Evolutionary conservation across 257 asterid species (phyloP).

Genomic region (Nicotiana benthamiana): DNA sequence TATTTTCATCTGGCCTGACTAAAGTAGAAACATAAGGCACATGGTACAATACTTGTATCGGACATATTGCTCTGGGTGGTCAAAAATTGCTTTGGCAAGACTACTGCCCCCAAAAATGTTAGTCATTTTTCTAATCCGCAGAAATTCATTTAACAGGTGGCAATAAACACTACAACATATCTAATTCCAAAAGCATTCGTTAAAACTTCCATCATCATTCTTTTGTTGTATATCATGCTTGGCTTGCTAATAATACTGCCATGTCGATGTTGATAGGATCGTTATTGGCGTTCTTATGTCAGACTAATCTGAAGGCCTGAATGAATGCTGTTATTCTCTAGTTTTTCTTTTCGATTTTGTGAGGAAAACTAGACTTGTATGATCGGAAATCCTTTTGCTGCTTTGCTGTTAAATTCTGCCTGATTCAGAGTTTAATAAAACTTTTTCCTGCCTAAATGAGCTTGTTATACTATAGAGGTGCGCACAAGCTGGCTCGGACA

Average conservation of each 20-base stretch:
- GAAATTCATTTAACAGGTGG: neutral
- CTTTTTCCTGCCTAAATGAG: neutral
- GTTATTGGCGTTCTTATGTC: neutral
- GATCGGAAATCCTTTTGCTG: neutral
- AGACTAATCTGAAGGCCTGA: neutral
- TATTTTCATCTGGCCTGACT: neutral
- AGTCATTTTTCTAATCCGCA: neutral
- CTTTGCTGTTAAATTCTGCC: neutral
- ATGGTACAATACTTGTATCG: neutral
- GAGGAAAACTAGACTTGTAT: neutral
- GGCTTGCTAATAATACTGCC: neutral
- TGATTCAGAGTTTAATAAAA: neutral
- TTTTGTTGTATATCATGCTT: slow-evolving; percentile 2
- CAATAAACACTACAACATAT: neutral
- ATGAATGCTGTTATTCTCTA: neutral
- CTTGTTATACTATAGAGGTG: neutral
- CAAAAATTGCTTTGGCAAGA: neutral
- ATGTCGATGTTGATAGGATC: neutral
- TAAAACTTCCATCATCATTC: neutral
- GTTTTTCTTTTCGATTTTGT: neutral
- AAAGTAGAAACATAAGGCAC: neutral
- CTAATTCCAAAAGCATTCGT: neutral
- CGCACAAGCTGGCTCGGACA: too few relatives aligned
- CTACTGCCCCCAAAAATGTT: neutral
- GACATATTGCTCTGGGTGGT: neutral